phyloP scores from a whole-genome alignment of 306 rosid species.

The Delonix regia region DNA sequence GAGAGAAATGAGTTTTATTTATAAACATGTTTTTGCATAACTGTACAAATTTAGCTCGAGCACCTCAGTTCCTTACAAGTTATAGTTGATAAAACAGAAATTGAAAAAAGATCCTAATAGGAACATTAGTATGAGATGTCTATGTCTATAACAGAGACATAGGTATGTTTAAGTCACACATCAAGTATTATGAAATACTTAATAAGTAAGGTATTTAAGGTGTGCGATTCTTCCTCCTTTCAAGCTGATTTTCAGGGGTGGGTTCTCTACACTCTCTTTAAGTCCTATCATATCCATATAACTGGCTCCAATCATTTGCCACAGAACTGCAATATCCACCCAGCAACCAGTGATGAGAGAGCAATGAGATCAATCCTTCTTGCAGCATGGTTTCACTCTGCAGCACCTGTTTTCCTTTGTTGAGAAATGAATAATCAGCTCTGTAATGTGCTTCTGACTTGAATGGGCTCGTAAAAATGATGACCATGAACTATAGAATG shows the following conservation, averaged over 20 bases:
- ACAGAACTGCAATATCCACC: constrained; percentile 8
- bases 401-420: constrained; percentile 74
- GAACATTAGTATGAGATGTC: no score
- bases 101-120: no score
- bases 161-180: no score
- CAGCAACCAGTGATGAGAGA: background rate
- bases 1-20: background rate
- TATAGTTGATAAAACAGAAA: background rate
- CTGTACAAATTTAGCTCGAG: constrained; percentile 21
- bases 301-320: background rate
- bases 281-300: no score
- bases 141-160: no score
- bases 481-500: constrained; percentile 67
- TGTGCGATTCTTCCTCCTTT: no score
- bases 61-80: background rate
- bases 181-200: no score
- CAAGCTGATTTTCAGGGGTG: no score
- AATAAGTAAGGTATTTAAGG: no score
- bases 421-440: constrained; percentile 58
- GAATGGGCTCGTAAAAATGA: constrained; percentile 55
- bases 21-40: constrained; percentile 14
- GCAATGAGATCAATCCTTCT: constrained; percentile 46
- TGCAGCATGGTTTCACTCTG: constrained; percentile 82
- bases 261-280: no score
- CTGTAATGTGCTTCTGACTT: constrained; percentile 61